phyloP scores from a whole-genome alignment of 1,284 basidiomycete genomes.

The Filobasidium uniguttulatum region DNA sequence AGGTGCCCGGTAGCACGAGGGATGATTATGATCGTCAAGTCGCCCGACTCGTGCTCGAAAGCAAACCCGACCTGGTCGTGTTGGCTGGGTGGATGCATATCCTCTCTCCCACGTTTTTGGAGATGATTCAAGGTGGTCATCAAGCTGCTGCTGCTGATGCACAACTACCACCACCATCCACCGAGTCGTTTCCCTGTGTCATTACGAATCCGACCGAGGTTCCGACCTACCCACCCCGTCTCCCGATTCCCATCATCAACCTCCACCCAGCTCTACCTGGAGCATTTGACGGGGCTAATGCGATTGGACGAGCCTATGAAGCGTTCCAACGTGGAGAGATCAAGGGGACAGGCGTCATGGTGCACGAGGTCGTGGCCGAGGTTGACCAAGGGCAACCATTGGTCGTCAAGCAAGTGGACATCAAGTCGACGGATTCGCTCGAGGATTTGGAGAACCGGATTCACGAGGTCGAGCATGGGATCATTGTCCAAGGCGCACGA shows the following conservation, averaged over 20 bases:
- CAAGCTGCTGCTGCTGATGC: constrained; percentile 20
- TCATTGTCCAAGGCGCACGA: constrained; percentile 73
- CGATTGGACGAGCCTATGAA: constrained; percentile 76
- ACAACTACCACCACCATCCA: constrained; percentile 12
- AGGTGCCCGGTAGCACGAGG: constrained; percentile 57
- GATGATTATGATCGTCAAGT: constrained; percentile 78
- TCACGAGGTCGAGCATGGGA: constrained; percentile 72
- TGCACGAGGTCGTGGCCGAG: constrained; percentile 83
- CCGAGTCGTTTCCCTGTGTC: constrained; percentile 9
- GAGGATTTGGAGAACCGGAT: constrained; percentile 65
- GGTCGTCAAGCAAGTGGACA: constrained; percentile 62
- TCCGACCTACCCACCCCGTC: constrained; percentile 17
- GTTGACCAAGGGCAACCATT: constrained; percentile 86
- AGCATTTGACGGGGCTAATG: constrained; percentile 83
- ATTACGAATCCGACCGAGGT: too few species aligned
- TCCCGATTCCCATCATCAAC: constrained; percentile 77
- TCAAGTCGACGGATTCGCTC: constrained; percentile 56
- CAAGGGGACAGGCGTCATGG: constrained; percentile 71
- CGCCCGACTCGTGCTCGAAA: constrained; percentile 52
- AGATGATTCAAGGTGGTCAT: constrained; percentile 33
- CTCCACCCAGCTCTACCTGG: constrained; percentile 91
- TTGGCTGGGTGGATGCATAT: constrained; percentile 98
- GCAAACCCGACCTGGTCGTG: constrained; percentile 69
- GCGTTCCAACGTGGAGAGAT: constrained; percentile 74
- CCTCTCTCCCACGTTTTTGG: constrained; percentile 45